phyloP scores from a whole-genome alignment of 2,329 filamentous ascomycete genomes.

The Drechmeria coniospora region DNA sequence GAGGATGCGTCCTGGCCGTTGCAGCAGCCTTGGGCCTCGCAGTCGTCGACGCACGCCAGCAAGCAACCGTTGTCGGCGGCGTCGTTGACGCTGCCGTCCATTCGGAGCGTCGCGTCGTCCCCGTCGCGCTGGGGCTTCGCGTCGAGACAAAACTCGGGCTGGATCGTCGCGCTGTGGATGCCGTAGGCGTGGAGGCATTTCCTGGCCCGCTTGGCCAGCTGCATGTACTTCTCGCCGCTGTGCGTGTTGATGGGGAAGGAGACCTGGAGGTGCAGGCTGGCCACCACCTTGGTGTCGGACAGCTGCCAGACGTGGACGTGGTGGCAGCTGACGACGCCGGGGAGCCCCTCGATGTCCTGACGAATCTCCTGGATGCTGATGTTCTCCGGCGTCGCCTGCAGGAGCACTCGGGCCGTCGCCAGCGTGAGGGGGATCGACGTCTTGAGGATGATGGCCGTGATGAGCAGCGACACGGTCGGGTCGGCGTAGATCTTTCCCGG shows the following conservation, averaged over 20 bases:
- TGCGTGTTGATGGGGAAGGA: slow-evolving; percentile 77
- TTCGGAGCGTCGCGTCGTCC: slow-evolving; percentile 17
- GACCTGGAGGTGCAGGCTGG: slow-evolving; percentile 85
- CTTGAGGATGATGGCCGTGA: slow-evolving; percentile 63
- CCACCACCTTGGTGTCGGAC: slow-evolving; percentile 85
- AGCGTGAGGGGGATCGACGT: slow-evolving; percentile 67
- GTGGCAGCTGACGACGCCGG: slow-evolving; percentile 79
- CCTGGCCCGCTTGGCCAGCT: slow-evolving; percentile 65
- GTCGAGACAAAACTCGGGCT: slow-evolving; percentile 68
- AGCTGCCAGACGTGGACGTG: slow-evolving; percentile 97
- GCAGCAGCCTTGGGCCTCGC: slow-evolving; percentile 17
- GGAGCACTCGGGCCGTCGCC: slow-evolving; percentile 71
- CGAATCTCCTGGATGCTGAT: slow-evolving; percentile 82
- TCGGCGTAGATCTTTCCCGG: slow-evolving; percentile 77
- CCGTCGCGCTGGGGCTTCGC: slow-evolving; percentile 24
- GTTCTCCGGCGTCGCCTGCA: slow-evolving; percentile 85
- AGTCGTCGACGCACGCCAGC: slow-evolving; percentile 29
- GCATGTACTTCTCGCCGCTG: slow-evolving; percentile 73
- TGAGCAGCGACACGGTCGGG: slow-evolving; percentile 82
- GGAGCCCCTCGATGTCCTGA: slow-evolving; percentile 73
- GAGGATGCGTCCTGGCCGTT: slow-evolving; percentile 16
- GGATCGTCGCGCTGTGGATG: slow-evolving; percentile 93
- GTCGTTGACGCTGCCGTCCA: slow-evolving; percentile 18
- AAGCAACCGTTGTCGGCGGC: slow-evolving; percentile 26
- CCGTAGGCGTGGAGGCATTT: slow-evolving; percentile 88